Base-by-base conservation (phyloP, 805 yeast species). In the Saccharomycopsis oosterbeekiorum region DNA sequence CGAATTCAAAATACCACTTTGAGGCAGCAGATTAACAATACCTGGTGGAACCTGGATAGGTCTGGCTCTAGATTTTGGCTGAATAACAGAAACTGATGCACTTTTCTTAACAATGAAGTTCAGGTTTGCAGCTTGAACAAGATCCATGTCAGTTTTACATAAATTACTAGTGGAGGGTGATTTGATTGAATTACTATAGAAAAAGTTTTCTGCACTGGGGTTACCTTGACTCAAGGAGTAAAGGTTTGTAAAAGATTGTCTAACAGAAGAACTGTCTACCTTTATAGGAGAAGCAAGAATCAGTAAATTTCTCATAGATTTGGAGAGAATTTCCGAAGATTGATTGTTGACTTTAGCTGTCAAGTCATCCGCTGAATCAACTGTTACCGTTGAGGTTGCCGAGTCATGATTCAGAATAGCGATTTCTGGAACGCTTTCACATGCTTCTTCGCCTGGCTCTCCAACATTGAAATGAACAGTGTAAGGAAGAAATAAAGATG, bases 1-100 rank as follows among this genome's bases (percentile, higher is more conserved):
- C 53, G 21, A 21, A 47, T 47, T 47, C 21, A 47, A 24, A 21
- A 47, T 47, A 47, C 53, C 24, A n/a, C 21, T 47, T 47, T 24
- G 53, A 21, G 53, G 19, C 21, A 15, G 53, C 21, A 66, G 56
- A 78, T 79, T 4, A 76, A 73, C 55, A 69, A 68, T 57, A 70
- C 68, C 63, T 55, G 11, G 60, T 65, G 81, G 86, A 67, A 78
- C 82, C 82, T 87, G 74, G 15, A 26, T 15, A 24, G 53, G 53
- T 47, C 34, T 63, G 1, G 63, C 65, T 39, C 64, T 51, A 1
- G 64, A 61, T 21, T 64, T 41, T 11, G 65, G 65, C 36, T 63
- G 65, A 17, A 63, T 61, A 51, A 56, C 57, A 8, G 65, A 59
- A 29, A 63, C 62, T 15, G 64, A 61, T 42, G 57, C 64, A 53